phyloP scores from a whole-genome alignment of 2,329 filamentous ascomycete genomes.

The Colletotrichum noveboracense region DNA sequence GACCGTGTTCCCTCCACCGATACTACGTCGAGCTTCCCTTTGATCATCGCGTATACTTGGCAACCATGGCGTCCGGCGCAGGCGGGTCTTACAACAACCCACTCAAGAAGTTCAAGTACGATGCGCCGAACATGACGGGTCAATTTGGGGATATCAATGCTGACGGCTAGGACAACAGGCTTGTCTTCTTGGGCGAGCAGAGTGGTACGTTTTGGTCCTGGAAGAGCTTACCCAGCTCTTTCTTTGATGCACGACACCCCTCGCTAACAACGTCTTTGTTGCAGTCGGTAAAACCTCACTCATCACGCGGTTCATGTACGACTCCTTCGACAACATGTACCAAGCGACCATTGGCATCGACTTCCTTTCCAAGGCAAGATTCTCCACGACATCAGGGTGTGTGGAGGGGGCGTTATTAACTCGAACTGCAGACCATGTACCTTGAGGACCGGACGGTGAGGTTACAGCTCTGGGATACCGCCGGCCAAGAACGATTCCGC shows the following conservation, averaged over 20 bases:
- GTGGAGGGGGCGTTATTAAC: not conserved
- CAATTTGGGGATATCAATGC: not conserved
- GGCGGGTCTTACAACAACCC: conserved; percentile 96
- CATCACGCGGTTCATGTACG: conserved; percentile 99
- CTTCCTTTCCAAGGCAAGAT: conserved; percentile 89
- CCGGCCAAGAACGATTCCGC: conserved; percentile 95
- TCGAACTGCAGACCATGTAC: conserved; percentile 83
- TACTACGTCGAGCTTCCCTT: conserved; percentile 7
- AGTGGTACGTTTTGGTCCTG: conserved; percentile 72
- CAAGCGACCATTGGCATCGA: conserved; percentile 99
- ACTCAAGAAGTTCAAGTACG: conserved; percentile 99
- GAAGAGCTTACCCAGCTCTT: conserved; percentile 18
- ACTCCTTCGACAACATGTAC: conserved; percentile 99
- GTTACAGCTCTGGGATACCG: conserved; percentile 97
- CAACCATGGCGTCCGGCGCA: conserved; percentile 71
- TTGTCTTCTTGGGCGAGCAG: conserved; percentile 98
- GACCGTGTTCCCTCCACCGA: conserved; percentile 15
- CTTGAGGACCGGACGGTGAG: conserved; percentile 97
- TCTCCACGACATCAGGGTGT: conserved; percentile 21
- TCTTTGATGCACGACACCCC: not conserved
- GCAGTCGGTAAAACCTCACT: conserved; percentile 97
- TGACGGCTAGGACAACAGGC: conserved; percentile 54
- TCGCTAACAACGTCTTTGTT: not conserved
- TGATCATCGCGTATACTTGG: conserved; percentile 2
- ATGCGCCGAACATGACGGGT: not conserved